Conservation (phyloP, 225 moss, liverwort and hornwort species). For the Pleurozium schreberi region DNA sequence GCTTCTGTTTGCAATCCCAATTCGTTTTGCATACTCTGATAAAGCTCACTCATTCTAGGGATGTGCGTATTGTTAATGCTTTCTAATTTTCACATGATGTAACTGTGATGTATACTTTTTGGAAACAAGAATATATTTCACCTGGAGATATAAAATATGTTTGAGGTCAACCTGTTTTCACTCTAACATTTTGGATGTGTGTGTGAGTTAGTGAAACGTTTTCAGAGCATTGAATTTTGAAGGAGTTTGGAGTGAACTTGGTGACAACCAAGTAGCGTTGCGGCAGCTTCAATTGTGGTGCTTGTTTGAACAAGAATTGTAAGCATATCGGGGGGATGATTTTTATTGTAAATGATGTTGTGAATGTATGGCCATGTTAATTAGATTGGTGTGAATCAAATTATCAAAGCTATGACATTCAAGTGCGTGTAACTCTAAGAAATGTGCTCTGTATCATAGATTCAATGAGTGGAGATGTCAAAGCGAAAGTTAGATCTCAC, state of each 20-base stretch:
- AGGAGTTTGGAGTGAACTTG: slow-evolving; percentile 47
- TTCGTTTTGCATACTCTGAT: background rate
- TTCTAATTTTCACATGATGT: background rate
- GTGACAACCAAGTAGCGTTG: slow-evolving; percentile 38
- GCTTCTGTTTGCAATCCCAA: background rate
- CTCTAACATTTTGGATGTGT: too few species aligned
- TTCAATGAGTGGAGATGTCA: too few species aligned
- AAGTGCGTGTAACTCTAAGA: background rate
- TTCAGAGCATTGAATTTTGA: slow-evolving; percentile 53
- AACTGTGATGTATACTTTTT: too few species aligned
- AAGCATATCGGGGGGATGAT: too few species aligned
- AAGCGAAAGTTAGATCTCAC: too few species aligned
- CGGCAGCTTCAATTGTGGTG: slow-evolving; percentile 30
- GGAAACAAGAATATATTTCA: too few species aligned
- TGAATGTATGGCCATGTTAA: background rate
- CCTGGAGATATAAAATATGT: too few species aligned
- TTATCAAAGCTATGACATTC: background rate
- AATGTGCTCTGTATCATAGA: too few species aligned
- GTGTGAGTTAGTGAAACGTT: background rate
- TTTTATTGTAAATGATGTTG: too few species aligned
- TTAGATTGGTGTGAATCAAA: background rate
- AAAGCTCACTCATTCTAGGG: background rate
- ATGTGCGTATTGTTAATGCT: background rate
- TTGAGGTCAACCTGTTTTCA: too few species aligned
- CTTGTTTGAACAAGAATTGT: slow-evolving; percentile 49